Conservation (phyloP, 1,284 basidiomycete species). For the Malassezia dermatis region DNA sequence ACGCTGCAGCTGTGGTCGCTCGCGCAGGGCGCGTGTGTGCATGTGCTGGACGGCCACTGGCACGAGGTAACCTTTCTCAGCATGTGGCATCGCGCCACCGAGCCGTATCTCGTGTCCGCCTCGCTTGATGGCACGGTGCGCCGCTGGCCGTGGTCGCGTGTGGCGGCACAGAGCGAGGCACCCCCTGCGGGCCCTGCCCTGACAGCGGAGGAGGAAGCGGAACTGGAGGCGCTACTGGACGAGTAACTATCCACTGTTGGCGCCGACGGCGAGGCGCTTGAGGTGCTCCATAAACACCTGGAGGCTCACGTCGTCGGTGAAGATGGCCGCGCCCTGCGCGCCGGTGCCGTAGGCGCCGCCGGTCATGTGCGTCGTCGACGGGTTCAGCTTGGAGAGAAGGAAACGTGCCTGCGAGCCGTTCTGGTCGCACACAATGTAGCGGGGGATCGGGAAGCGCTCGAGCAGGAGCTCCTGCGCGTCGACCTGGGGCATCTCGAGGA, state of each 20-base stretch:
- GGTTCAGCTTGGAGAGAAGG: slow-evolving; percentile 89
- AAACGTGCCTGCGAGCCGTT: slow-evolving; percentile 95
- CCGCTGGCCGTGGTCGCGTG: slow-evolving; percentile 16
- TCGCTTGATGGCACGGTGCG: slow-evolving; percentile 30
- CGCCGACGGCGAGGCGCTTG: slow-evolving; percentile 46
- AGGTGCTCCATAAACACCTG: slow-evolving; percentile 51
- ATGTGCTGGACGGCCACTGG: slow-evolving; percentile 29
- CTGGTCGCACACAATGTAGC: slow-evolving; percentile 96
- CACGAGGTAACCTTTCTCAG: slow-evolving; percentile 26
- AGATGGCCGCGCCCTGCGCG: slow-evolving; percentile 72
- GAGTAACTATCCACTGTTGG: slow-evolving; percentile 28
- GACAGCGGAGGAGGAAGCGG: slow-evolving; percentile 36
- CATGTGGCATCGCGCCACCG: slow-evolving; percentile 11
- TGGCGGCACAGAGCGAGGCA: neutral
- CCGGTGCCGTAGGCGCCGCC: slow-evolving; percentile 53
- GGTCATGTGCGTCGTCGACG: slow-evolving; percentile 93
- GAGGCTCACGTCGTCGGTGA: slow-evolving; percentile 80
- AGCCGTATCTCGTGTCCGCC: slow-evolving; percentile 25
- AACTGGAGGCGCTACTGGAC: slow-evolving; percentile 29
- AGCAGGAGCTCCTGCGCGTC: slow-evolving; percentile 70
- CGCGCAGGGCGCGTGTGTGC: neutral
- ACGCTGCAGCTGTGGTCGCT: slow-evolving; percentile 1
- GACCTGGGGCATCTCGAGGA: slow-evolving; percentile 68
- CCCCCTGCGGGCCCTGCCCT: slow-evolving; percentile 4
- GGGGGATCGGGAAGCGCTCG: slow-evolving; percentile 90